Conservation (phyloP, 495 filamentous ascomycete genomes). For the Podospora pseudoanserina region DNA sequence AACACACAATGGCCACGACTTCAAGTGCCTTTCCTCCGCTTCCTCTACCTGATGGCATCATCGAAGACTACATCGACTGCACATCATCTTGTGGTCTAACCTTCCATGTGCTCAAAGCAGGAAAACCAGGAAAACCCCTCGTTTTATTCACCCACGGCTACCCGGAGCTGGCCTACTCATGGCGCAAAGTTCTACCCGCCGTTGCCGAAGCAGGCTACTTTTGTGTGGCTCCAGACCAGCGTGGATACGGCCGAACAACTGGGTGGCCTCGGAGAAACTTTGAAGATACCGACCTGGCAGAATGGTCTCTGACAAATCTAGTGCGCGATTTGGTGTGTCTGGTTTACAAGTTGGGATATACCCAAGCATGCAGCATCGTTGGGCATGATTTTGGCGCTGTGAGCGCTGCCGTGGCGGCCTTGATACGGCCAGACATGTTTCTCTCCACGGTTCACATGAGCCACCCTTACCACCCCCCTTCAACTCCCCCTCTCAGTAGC, state of each 20-base stretch:
- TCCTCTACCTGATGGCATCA: slow-evolving; percentile 51
- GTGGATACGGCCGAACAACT: slow-evolving; percentile 64
- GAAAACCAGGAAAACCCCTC: slow-evolving; percentile 49
- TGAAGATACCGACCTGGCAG: slow-evolving; percentile 51
- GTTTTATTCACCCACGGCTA: slow-evolving; percentile 64
- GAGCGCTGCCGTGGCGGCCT: slow-evolving; percentile 54
- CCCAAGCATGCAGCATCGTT: slow-evolving; percentile 55
- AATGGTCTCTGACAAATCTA: slow-evolving; percentile 55
- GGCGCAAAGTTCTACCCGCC: slow-evolving; percentile 58
- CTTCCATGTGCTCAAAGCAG: slow-evolving; percentile 60
- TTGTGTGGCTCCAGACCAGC: slow-evolving; percentile 64
- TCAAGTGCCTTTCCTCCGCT: slow-evolving; percentile 37
- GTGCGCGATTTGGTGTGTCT: slow-evolving; percentile 61
- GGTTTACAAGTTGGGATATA: slow-evolving; percentile 58
- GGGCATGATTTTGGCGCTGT: slow-evolving; percentile 68
- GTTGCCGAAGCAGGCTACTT: slow-evolving; percentile 57
- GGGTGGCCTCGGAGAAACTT: slow-evolving; percentile 55
- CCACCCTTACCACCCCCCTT: slow-evolving; percentile 31
- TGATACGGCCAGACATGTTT: slow-evolving; percentile 65
- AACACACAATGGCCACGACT: background rate
- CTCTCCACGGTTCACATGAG: slow-evolving; percentile 51
- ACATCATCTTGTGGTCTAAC: slow-evolving; percentile 45
- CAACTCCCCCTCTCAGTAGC: background rate
- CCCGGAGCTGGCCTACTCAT: slow-evolving; percentile 66
- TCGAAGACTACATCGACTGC: slow-evolving; percentile 49